Conservation (phyloP, 345 rosid genomes). For the Gynandropsis gynandra region DNA sequence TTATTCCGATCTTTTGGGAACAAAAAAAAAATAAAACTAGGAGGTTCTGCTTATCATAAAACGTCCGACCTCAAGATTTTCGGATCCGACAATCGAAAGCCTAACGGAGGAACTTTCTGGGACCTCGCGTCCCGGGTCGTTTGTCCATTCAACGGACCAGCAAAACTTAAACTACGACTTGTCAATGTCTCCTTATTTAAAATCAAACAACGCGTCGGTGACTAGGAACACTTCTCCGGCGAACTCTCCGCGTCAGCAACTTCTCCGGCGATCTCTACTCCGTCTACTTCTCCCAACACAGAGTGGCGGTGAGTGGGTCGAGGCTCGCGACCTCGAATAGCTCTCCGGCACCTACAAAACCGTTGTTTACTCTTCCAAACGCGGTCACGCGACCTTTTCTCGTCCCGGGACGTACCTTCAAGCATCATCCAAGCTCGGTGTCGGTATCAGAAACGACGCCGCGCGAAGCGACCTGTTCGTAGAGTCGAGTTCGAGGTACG, state of each 20-base stretch:
- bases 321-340: constrained; percentile 61
- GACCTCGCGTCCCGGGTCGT: constrained; percentile 83
- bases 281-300: constrained; percentile 84
- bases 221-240: constrained; percentile 94
- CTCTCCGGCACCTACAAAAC: constrained; percentile 48
- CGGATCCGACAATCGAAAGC: too few relatives aligned
- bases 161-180: constrained; percentile 52
- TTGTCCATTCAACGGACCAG: constrained; percentile 92
- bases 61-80: too few relatives aligned
- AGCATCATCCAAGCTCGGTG: constrained; percentile 50
- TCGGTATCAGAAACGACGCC: constrained; percentile 75
- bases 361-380: constrained; percentile 58
- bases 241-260: constrained; percentile 79
- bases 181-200: constrained; percentile 38
- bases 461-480: constrained; percentile 39
- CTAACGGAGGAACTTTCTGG: constrained; percentile 66
- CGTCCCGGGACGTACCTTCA: constrained; percentile 63
- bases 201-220: constrained; percentile 84
- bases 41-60: too few relatives aligned
- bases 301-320: constrained; percentile 84
- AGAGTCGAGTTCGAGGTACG: constrained; percentile 55
- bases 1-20: too few relatives aligned
- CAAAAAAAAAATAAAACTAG: constrained; percentile 33
- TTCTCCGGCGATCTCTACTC: constrained; percentile 67
- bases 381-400: constrained; percentile 74